Conservation (phyloP, 2,329 filamentous ascomycete genomes). For the Fusarium sambucinum region DNA sequence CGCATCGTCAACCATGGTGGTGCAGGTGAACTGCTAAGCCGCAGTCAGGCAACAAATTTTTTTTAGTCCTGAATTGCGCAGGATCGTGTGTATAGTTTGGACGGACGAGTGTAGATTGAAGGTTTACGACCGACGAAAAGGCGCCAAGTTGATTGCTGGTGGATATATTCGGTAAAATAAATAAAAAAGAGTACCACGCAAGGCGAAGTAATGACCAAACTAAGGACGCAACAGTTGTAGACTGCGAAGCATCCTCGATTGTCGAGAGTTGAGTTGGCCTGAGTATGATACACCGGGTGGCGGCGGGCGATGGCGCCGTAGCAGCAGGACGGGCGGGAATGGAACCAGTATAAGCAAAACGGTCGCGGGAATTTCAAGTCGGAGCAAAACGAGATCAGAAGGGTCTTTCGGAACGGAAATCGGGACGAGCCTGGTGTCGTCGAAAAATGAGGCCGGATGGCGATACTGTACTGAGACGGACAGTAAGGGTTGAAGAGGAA, state of each 20-base stretch:
- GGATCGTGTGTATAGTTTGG: conserved; percentile 20
- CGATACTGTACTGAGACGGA: conserved; percentile 26
- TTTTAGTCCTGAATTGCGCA: conserved; percentile 5
- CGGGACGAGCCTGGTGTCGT: conserved; percentile 30
- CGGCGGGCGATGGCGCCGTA: conserved; percentile 31
- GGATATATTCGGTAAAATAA: conserved; percentile 7
- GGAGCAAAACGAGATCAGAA: conserved; percentile 16
- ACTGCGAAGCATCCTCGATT: conserved; percentile 41
- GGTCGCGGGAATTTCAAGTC: conserved; percentile 6
- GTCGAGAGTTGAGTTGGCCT: conserved; percentile 20
- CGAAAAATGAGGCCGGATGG: conserved; percentile 29
- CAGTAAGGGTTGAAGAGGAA: conserved; percentile 29
- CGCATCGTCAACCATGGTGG: conserved; percentile 65
- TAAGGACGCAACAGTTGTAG: conserved; percentile 35
- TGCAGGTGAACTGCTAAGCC: conserved; percentile 44
- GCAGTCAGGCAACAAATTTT: conserved; percentile 44
- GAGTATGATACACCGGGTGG: conserved; percentile 28
- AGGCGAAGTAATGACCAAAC: conserved; percentile 31
- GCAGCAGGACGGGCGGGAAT: conserved; percentile 7
- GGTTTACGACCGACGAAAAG: conserved; percentile 18
- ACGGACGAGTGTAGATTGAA: conserved; percentile 12
- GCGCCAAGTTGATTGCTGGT: conserved; percentile 16
- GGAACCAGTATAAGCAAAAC: conserved; percentile 14
- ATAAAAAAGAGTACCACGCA: conserved; percentile 16
- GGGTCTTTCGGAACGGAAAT: conserved; percentile 13